phyloP scores from a whole-genome alignment of 2,329 filamentous ascomycete species.

The Colletotrichum australisinense region DNA sequence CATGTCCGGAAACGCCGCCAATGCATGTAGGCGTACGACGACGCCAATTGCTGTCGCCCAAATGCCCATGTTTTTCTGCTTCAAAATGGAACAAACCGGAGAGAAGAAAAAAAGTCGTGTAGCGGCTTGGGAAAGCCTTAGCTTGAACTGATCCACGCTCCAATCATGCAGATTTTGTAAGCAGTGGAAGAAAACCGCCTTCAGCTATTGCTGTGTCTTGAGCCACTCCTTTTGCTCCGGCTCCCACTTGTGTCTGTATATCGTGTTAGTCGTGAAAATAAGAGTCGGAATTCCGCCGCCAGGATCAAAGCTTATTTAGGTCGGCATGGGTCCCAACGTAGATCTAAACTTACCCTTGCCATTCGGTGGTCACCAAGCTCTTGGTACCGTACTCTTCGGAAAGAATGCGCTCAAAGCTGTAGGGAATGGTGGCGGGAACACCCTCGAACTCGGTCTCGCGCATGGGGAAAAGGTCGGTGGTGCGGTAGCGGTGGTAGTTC shows the following conservation, averaged over 20 bases:
- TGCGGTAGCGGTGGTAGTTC: constrained; percentile 79
- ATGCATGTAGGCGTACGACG: constrained; percentile 25
- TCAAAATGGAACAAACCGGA: background rate
- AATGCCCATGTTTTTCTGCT: background rate
- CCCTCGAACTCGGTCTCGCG: constrained; percentile 81
- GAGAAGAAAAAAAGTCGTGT: background rate
- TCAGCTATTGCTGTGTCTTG: constrained; percentile 42
- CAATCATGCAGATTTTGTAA: background rate
- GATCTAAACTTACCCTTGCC: constrained; percentile 65
- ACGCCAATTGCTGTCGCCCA: constrained; percentile 14
- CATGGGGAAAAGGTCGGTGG: constrained; percentile 81
- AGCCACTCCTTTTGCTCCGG: constrained; percentile 70
- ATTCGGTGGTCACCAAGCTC: constrained; percentile 70
- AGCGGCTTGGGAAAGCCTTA: background rate
- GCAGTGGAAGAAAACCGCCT: background rate
- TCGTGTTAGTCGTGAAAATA: constrained; percentile 4
- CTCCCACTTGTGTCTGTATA: constrained; percentile 69
- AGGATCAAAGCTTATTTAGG: background rate
- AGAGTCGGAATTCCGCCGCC: background rate
- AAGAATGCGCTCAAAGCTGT: constrained; percentile 73
- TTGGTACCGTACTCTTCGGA: constrained; percentile 73
- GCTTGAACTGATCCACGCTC: background rate
- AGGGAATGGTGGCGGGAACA: constrained; percentile 76
- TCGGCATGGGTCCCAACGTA: background rate
- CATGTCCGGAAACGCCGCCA: constrained; percentile 22